Percentiles rank a stretch among this genome's conserved stretches.
phyloP scores from a whole-genome alignment of 108 stramenopile species.

The Cyclostephanos invisitatus region DNA sequence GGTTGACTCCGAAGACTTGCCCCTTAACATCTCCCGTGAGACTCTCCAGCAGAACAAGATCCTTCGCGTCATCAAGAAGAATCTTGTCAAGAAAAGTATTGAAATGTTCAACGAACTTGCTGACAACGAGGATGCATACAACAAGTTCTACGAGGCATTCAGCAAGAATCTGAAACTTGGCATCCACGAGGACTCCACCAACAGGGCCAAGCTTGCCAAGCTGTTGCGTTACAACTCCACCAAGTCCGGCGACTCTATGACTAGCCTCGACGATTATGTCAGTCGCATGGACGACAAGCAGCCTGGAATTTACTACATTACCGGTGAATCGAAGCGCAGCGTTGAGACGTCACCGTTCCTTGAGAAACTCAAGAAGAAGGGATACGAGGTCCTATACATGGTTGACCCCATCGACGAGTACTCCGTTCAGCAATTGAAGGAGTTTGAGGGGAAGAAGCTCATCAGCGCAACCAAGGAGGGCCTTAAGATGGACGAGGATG shows the following conservation, averaged over 20 bases:
- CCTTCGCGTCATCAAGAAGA: conserved; percentile 99
- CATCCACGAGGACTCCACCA: conserved; percentile 99
- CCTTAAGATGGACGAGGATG: conserved; percentile 90
- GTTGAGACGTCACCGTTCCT: conserved; percentile 99
- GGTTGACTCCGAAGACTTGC: conserved; percentile 99
- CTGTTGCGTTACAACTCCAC: conserved; percentile 99
- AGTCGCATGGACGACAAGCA: conserved; percentile 98
- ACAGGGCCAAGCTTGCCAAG: conserved; percentile 99
- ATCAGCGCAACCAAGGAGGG: conserved; percentile 99
- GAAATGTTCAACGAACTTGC: conserved; percentile 99
- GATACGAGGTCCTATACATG: conserved; percentile 99
- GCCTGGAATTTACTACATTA: conserved; percentile 99
- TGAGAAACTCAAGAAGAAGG: conserved; percentile 99
- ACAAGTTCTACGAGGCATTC: conserved; percentile 99
- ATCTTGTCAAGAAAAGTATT: conserved; percentile 99
- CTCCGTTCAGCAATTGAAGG: conserved; percentile 99
- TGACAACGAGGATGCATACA: conserved; percentile 99
- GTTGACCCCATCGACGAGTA: conserved; percentile 99
- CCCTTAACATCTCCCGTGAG: conserved; percentile 99
- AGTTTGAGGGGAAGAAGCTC: conserved; percentile 99
- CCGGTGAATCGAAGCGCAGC: conserved; percentile 98
- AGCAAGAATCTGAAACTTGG: conserved; percentile 99
- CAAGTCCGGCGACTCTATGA: conserved; percentile 99
- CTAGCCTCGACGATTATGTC: conserved; percentile 98
- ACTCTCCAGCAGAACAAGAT: conserved; percentile 99